Conservation (phyloP, 345 rosid genomes). For the Euphorbia lathyris region DNA sequence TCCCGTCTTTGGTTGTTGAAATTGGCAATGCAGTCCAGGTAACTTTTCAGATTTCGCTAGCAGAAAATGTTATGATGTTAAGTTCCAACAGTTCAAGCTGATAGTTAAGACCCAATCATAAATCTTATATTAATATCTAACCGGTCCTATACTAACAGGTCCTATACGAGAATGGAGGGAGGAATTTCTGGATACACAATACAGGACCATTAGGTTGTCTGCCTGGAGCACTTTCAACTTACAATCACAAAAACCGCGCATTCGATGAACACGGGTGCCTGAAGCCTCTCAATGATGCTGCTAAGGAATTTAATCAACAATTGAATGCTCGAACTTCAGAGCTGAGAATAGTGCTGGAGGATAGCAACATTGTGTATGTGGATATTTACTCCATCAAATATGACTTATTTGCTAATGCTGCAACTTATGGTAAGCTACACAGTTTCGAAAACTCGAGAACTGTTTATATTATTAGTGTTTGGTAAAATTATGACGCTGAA, state of each 20-base stretch:
- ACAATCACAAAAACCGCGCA: constrained; percentile 30
- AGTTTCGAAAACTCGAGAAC: neutral
- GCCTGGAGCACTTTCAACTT: constrained; percentile 45
- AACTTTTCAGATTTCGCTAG: neutral
- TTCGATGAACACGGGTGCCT: constrained; percentile 61
- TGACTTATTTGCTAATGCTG: constrained; percentile 41
- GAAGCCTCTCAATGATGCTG: constrained; percentile 46
- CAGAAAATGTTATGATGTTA: neutral
- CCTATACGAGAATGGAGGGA: constrained; percentile 51
- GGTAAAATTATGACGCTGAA: neutral
- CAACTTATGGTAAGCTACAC: constrained; percentile 36
- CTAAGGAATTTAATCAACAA: constrained; percentile 46
- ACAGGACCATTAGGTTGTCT: constrained; percentile 72
- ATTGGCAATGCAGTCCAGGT: constrained; percentile 51
- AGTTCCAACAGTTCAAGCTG: no score
- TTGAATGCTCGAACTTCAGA: constrained; percentile 37
- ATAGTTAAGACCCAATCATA: no score
- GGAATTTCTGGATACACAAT: constrained; percentile 64
- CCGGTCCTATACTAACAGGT: no score
- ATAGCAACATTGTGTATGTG: constrained; percentile 48
- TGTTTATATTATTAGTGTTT: neutral
- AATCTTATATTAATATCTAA: no score
- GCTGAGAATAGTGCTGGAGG: constrained; percentile 39
- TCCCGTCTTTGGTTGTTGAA: constrained; percentile 49
- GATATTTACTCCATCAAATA: constrained; percentile 54